These are phyloP conservation scores for Penicillium ochrochloron DNA, from an alignment of 495 filamentous ascomycete species.

Conservation along the genomic window DNA sequence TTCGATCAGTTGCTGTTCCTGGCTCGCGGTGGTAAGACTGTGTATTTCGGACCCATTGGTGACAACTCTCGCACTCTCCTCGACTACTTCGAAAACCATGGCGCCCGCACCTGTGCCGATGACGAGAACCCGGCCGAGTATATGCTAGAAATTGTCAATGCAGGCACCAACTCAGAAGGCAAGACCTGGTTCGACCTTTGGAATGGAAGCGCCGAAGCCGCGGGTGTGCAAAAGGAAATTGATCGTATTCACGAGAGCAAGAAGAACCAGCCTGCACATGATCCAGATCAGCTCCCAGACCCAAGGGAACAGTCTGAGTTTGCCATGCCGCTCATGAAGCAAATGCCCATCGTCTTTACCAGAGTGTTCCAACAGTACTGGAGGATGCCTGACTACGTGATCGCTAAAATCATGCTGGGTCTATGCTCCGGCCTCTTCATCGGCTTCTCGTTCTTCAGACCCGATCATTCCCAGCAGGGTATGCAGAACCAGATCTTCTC, in stretches of 20 bases:
- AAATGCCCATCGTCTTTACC: slow-evolving; percentile 48
- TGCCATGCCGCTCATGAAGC: slow-evolving; percentile 53
- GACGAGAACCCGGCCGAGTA: slow-evolving; percentile 84
- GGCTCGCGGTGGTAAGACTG: slow-evolving; percentile 65
- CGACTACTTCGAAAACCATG: slow-evolving; percentile 77
- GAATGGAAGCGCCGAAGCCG: slow-evolving; percentile 70
- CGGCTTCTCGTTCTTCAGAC: slow-evolving; percentile 59
- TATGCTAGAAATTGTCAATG: slow-evolving; percentile 79
- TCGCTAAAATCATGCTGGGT: slow-evolving; percentile 38
- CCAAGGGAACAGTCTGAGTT: slow-evolving; percentile 38
- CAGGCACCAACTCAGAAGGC: slow-evolving; percentile 25
- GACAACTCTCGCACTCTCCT: slow-evolving; percentile 70
- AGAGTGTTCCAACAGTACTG: slow-evolving; percentile 57
- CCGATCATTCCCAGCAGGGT: slow-evolving; percentile 49
- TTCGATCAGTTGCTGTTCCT: slow-evolving; percentile 89
- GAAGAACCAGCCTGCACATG: slow-evolving; percentile 36
- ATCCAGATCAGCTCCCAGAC: neutral
- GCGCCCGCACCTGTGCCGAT: slow-evolving; percentile 65
- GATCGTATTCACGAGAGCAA: slow-evolving; percentile 60
- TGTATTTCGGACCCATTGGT: slow-evolving; percentile 88
- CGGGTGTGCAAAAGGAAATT: slow-evolving; percentile 65
- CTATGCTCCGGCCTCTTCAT: slow-evolving; percentile 59
- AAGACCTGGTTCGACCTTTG: slow-evolving; percentile 78
- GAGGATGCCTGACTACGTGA: slow-evolving; percentile 56
- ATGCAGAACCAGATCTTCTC: slow-evolving; percentile 60